Percentiles rank a stretch among this genome's conserved stretches.
phyloP scores from a whole-genome alignment of 2,329 filamentous ascomycete genomes.

The Zasmidium angulare region DNA sequence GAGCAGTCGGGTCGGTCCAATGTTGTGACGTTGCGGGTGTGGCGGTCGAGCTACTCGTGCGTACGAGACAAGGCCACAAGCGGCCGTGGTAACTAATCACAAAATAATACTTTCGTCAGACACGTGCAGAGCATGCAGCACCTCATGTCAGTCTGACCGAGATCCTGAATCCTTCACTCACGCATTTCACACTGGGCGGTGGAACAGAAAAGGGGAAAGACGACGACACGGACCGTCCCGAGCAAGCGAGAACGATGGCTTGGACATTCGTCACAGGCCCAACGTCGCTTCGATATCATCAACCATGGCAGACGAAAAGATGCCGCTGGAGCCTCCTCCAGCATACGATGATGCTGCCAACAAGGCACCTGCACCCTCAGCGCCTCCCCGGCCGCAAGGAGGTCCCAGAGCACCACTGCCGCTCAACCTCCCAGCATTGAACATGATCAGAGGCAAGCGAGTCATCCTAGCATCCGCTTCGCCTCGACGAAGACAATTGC shows the following conservation, averaged over 20 bases:
- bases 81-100: neutral
- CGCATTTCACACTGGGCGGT: neutral
- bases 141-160: neutral
- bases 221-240: neutral
- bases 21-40: neutral
- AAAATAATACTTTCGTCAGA: neutral
- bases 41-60: neutral
- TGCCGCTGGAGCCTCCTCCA: constrained; percentile 44
- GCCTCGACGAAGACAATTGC: constrained; percentile 77
- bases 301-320: constrained; percentile 34
- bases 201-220: neutral
- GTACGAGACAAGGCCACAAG: neutral
- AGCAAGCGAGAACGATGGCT: too few species aligned
- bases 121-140: too few species aligned
- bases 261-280: too few species aligned
- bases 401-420: constrained; percentile 58
- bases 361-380: constrained; percentile 38
- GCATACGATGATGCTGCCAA: constrained; percentile 37
- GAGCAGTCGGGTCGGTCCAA: too few species aligned
- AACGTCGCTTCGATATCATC: neutral
- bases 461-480: constrained; percentile 90
- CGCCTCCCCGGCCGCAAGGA: constrained; percentile 5
- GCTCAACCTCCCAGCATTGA: constrained; percentile 77
- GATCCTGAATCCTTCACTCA: neutral
- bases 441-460: constrained; percentile 71